Evolutionary conservation across 176 grass and related monocot genomes (phyloP).

Genomic region (Hordeum marinum): DNA sequence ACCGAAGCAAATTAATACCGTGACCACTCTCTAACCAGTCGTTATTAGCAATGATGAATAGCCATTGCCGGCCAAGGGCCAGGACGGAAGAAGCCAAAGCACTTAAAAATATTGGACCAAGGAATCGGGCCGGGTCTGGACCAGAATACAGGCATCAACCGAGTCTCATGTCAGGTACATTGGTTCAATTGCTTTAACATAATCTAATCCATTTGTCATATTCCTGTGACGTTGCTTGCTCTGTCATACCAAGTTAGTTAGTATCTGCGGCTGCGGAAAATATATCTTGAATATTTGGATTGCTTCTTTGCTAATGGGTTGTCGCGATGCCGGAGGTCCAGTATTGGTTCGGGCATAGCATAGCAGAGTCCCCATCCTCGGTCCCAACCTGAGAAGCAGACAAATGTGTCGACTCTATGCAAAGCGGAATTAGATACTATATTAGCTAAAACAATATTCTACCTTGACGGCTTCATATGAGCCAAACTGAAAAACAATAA

Average conservation of each 20-base stretch:
- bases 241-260: not conserved
- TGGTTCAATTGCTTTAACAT: slow-evolving; percentile 9
- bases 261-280: not conserved
- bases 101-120: slow-evolving; percentile 4
- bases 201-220: slow-evolving; percentile 9
- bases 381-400: slow-evolving; percentile 9
- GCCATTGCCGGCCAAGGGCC: slow-evolving; percentile 35
- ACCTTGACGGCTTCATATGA: slow-evolving; percentile 41
- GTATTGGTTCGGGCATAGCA: not conserved
- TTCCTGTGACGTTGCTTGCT: not conserved
- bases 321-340: slow-evolving; percentile 8
- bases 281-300: not conserved
- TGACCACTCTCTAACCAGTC: slow-evolving; percentile 16
- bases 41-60: slow-evolving; percentile 29
- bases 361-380: not conserved
- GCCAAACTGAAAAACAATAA: slow-evolving; percentile 24
- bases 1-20: slow-evolving; percentile 7
- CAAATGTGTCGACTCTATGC: slow-evolving; percentile 44
- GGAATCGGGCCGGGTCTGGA: not conserved
- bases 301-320: slow-evolving; percentile 4
- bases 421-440: slow-evolving; percentile 20
- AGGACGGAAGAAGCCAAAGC: slow-evolving; percentile 23
- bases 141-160: not conserved
- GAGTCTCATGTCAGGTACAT: not conserved
- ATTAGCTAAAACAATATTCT: slow-evolving; percentile 17